These are phyloP conservation scores for Candida ponderosae DNA, from an alignment of 805 yeast genomes.

Conservation along the genomic window DNA sequence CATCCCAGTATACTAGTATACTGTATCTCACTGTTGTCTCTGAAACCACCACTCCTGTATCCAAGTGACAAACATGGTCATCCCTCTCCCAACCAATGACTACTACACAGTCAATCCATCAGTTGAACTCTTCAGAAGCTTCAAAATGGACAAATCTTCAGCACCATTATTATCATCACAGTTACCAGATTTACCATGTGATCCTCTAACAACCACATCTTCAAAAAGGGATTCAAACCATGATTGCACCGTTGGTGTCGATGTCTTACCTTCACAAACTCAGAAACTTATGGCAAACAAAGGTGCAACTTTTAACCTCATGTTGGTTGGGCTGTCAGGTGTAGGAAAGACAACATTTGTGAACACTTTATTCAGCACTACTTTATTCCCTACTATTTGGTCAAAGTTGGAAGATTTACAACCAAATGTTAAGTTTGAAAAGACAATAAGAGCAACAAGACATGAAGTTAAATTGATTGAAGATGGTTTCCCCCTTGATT, in stretches of 20 bases:
- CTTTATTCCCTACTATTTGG: conserved; percentile 31
- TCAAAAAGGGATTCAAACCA: not conserved
- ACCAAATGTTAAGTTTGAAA: conserved; percentile 29
- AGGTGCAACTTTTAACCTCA: conserved; percentile 72
- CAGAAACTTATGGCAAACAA: conserved; percentile 28
- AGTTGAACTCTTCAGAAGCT: too few relatives aligned
- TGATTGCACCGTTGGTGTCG: conserved; percentile 16
- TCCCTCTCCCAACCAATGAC: too few relatives aligned
- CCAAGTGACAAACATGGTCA: too few relatives aligned
- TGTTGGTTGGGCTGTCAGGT: conserved; percentile 85
- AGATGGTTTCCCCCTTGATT: conserved; percentile 46
- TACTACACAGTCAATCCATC: too few relatives aligned
- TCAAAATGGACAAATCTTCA: too few relatives aligned
- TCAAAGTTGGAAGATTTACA: conserved; percentile 31
- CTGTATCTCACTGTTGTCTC: too few relatives aligned
- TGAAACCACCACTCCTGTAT: too few relatives aligned
- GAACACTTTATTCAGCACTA: conserved; percentile 66
- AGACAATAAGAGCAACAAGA: conserved; percentile 24
- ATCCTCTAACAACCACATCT: not conserved
- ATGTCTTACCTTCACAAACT: conserved; percentile 21
- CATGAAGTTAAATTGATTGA: conserved; percentile 50
- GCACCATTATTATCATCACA: too few relatives aligned
- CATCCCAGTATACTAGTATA: too few relatives aligned
- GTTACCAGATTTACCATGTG: too few relatives aligned
- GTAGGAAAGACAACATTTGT: conserved; percentile 77